Base-by-base conservation (phyloP, 73 alveolate genomes). In the Paramecium octaurelia region DNA sequence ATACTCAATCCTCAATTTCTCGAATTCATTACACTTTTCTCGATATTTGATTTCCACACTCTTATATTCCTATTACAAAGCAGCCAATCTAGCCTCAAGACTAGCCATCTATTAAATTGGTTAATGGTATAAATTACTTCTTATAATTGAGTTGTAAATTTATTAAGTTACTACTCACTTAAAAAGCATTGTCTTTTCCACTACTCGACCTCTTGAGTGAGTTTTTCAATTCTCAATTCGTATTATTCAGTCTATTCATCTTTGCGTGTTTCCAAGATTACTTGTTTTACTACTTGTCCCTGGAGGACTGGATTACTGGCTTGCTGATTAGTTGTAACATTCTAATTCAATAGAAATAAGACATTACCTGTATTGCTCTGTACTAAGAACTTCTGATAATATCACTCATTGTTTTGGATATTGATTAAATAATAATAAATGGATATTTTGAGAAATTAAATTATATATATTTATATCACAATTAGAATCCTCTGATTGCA, bases 1-100 rank as follows among this genome's bases (percentile, higher is more conserved):
- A 80, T 24, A 80, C 11, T 44, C 46, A 11, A 43, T 42, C 29
- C 91, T 80, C 21, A 80, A 23, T 23, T 40, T 42, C 57, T 80
- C 91, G 21, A 43, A 80, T 11, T 80, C 91, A 80, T 80, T 80
- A 35, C 91, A 80, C 57, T 80, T 80, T 44, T 42, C 46, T 42
- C 57, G 3, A 80, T 80, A 80, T 46, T 48, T 80, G 10, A 48
- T 50, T 27, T 31, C 73, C 6, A 48, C 70, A 43, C 75, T 31
- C 46, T 80, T 80, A 23, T 80, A 80, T 35, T 80, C 91, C n/a
- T 42, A 24, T 11, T 80, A 48, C 14, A 80, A 35, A 12, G 76
- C 38, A 10, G 48, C 27, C 8, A 80, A 20, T 48, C 91, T 42
- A 44, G 91, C 70, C 24, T 80, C 91, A 35, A 75, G 88, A 75